Evolutionary conservation across 805 yeast genomes (phyloP).

Genomic region (Saccharomycopsis sp.): DNA sequence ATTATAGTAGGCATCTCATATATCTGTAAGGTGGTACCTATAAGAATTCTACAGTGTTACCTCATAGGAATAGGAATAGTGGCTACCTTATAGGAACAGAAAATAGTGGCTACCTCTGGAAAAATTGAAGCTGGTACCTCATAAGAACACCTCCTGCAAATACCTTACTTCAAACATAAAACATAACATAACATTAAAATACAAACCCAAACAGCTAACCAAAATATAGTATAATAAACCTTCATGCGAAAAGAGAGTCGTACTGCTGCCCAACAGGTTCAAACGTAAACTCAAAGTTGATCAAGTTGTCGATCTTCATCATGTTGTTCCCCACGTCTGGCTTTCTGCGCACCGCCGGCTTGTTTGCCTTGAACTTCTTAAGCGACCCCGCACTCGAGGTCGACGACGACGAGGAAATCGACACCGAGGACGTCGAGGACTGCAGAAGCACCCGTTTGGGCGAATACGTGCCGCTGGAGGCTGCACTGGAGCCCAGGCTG

Average conservation of each 20-base stretch:
- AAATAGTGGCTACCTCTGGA: background rate
- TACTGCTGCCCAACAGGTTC: slow-evolving; percentile 3
- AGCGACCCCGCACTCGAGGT: background rate
- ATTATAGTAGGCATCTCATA: too few relatives aligned
- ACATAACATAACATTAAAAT: background rate
- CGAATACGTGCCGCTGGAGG: background rate
- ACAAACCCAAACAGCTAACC: background rate
- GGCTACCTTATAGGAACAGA: too few relatives aligned
- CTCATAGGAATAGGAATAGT: too few relatives aligned
- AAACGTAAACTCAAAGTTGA: slow-evolving; percentile 12
- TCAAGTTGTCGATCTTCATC: slow-evolving; percentile 4
- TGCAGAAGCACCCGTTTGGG: background rate
- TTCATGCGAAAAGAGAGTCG: background rate
- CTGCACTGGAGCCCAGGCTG: background rate
- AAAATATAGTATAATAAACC: background rate
- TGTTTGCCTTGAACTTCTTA: background rate
- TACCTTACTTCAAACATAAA: background rate
- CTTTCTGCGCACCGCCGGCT: too few relatives aligned
- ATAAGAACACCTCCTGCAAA: too few relatives aligned
- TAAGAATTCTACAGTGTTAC: too few relatives aligned
- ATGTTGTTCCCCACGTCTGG: background rate
- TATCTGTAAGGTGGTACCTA: too few relatives aligned
- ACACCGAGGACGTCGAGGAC: background rate
- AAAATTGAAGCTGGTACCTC: too few relatives aligned
- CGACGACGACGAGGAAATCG: background rate